A percentile compares a stretch with the other conserved stretches of the same genome.
Conservation (phyloP, 164 flowering plant genomes). For the Stephania yunnanensis region DNA sequence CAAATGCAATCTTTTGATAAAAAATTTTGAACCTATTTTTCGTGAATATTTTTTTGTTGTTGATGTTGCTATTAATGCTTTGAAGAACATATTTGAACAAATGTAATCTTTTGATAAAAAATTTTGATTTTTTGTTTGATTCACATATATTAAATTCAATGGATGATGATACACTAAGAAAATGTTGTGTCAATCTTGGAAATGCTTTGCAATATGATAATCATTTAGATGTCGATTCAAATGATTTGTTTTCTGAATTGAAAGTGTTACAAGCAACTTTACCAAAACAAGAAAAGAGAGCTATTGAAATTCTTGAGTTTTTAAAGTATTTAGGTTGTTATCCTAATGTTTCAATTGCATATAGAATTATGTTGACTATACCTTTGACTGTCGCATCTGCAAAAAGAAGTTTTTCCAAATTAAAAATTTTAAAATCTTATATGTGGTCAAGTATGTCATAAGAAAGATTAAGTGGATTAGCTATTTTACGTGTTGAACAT, state of each 20-base stretch:
- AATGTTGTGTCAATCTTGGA: slow-evolving; percentile 6
- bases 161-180: slow-evolving; percentile 5
- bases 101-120: background rate
- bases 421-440: no score
- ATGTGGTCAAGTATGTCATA: no score
- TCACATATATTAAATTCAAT: slow-evolving; percentile 1
- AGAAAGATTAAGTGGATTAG: no score
- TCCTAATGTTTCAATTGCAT: slow-evolving; percentile 1
- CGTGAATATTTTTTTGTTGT: slow-evolving; percentile 2
- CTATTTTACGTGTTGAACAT: no score
- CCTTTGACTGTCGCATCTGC: no score
- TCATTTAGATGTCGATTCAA: slow-evolving; percentile 5
- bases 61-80: slow-evolving; percentile 4
- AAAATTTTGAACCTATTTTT: slow-evolving; percentile 11
- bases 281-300: background rate
- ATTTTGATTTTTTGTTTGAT: slow-evolving; percentile 5
- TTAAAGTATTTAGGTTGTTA: background rate
- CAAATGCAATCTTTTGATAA: slow-evolving; percentile 15
- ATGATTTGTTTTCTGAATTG: slow-evolving; percentile 11
- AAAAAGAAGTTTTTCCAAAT: no score
- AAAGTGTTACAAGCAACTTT: slow-evolving; percentile 1
- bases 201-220: background rate
- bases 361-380: no score
- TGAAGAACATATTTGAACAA: slow-evolving; percentile 12
- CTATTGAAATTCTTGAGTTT: background rate